phyloP scores from a whole-genome alignment of 2,329 filamentous ascomycete species.

The Myriosclerotinia scirpicola region DNA sequence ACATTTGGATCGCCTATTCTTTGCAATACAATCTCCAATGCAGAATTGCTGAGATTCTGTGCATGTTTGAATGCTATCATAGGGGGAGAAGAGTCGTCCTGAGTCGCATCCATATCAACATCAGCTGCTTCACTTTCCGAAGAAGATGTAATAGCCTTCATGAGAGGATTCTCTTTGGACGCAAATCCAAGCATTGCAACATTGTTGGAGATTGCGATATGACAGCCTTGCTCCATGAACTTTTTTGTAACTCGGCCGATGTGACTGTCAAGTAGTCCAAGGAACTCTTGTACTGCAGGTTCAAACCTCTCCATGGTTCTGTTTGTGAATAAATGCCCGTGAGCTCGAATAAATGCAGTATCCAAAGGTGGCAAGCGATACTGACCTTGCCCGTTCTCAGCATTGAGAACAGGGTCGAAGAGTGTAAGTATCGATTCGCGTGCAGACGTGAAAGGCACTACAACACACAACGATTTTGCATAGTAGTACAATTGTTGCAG shows the following conservation, averaged over 20 bases:
- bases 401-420: conserved; percentile 58
- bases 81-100: conserved; percentile 9
- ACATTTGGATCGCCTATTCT: conserved; percentile 33
- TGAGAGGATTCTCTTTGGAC: conserved; percentile 35
- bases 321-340: conserved; percentile 63
- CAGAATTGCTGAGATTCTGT: conserved; percentile 24
- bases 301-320: conserved; percentile 50
- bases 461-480: conserved; percentile 65
- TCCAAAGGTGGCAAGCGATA: conserved; percentile 51
- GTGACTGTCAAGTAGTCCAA: conserved; percentile 54
- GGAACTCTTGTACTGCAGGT: conserved; percentile 50
- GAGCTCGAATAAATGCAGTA: conserved; percentile 59
- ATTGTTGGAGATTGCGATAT: conserved; percentile 53
- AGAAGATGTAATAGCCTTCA: conserved; percentile 30
- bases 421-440: conserved; percentile 69
- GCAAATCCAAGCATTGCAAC: conserved; percentile 39
- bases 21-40: conserved; percentile 28
- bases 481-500: conserved; percentile 74
- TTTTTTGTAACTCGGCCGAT: conserved; percentile 53
- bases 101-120: conserved; percentile 24
- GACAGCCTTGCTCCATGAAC: conserved; percentile 51
- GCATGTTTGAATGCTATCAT: conserved; percentile 28
- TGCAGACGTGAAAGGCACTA: conserved; percentile 57
- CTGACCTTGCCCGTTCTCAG: conserved; percentile 42
- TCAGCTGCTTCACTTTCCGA: conserved; percentile 22